These are phyloP conservation scores for Stephania cephalantha DNA, from an alignment of 164 flowering plant species.

Conservation along the genomic window DNA sequence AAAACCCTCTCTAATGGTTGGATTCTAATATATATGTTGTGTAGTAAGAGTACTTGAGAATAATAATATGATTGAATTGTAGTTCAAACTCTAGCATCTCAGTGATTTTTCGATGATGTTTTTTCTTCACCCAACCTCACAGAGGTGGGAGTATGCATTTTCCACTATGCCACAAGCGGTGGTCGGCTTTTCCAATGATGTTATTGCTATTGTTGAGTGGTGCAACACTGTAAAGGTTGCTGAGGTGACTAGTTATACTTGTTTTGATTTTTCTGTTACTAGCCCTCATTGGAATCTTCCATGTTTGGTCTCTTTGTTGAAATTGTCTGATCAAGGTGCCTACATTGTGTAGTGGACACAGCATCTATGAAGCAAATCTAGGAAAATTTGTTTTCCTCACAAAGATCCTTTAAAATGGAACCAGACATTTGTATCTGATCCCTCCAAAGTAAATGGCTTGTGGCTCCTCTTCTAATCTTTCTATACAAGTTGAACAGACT, in stretches of 20 bases:
- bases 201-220: background rate
- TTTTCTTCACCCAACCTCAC: too few relatives aligned
- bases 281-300: background rate
- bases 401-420: background rate
- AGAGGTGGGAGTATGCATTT: too few relatives aligned
- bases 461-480: background rate
- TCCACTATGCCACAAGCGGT: too few relatives aligned
- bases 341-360: background rate
- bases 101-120: background rate
- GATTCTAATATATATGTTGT: background rate
- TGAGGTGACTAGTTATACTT: background rate
- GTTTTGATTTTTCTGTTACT: background rate
- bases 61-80: background rate
- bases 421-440: background rate
- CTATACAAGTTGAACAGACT: background rate
- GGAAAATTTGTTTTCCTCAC: background rate
- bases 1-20: slow-evolving; percentile 2
- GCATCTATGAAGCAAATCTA: background rate
- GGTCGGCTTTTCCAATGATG: too few relatives aligned
- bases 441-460: background rate
- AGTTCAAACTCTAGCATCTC: background rate
- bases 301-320: background rate
- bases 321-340: background rate
- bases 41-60: background rate
- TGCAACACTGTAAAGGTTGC: background rate